phyloP scores from a whole-genome alignment of 2,329 filamentous ascomycete genomes.

The Coleophoma eucalyptorum region DNA sequence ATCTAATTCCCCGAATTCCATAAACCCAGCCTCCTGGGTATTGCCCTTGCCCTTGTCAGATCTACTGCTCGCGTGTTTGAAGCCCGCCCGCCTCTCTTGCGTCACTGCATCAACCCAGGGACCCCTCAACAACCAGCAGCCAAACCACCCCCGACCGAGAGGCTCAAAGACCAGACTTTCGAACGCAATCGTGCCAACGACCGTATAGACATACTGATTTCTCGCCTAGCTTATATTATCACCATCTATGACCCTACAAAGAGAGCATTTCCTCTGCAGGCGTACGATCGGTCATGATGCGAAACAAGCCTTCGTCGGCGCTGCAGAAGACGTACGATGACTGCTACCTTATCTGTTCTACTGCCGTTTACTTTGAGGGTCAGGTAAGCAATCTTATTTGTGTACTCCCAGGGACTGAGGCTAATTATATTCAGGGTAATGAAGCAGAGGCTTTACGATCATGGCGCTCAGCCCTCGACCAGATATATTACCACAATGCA shows the following conservation, averaged over 20 bases:
- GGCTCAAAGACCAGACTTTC: neutral
- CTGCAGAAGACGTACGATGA: slow-evolving; percentile 98
- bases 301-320: slow-evolving; percentile 61
- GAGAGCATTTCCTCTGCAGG: neutral
- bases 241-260: slow-evolving; percentile 1
- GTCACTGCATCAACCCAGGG: neutral
- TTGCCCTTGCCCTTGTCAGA: too few species aligned
- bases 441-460: slow-evolving; percentile 86
- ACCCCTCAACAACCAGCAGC: neutral
- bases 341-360: slow-evolving; percentile 90
- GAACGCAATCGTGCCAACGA: neutral
- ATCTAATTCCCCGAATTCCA: too few species aligned
- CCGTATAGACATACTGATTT: neutral
- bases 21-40: too few species aligned
- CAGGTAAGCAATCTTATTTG: slow-evolving; percentile 53
- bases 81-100: neutral
- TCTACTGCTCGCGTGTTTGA: too few species aligned
- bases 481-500: slow-evolving; percentile 83
- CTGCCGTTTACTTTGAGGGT: slow-evolving; percentile 92
- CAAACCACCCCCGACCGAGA: neutral
- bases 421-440: slow-evolving; percentile 61
- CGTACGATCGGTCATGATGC: slow-evolving; percentile 32
- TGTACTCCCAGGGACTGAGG: neutral
- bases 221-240: neutral
- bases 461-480: slow-evolving; percentile 84